Base-by-base conservation (phyloP, 352 stramenopile species). In the Pythium utonaiense region DNA sequence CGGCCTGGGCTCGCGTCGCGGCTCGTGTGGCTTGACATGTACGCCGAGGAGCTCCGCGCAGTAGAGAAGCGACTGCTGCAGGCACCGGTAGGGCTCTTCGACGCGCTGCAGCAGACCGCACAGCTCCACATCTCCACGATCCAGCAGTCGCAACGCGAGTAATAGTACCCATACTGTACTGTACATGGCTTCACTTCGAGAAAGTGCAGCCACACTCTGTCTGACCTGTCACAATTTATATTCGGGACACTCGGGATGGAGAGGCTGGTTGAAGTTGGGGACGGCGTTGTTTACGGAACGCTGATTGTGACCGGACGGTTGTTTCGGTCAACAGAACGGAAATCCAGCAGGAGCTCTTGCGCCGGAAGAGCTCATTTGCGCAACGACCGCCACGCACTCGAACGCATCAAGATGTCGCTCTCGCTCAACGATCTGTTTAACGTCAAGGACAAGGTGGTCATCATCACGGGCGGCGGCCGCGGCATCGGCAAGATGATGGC, bases 401-500 rank as follows among this genome's bases (percentile, higher is more conserved):
- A 38, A 8, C 1, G 47, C n/a, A 25, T 19, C 33, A 64, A 53
- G 49, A 36, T 55, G 55, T 56, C 64, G 31, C 65, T 87, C 28
- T 45, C 71, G 21, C 53, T 81, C 19, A 67, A 60, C 19, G 62
- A 83, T 17, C 75, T 91, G 30, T 91, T 91, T 54, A 66, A 62
- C 50, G 77, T 94, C 25, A 73, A 80, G 66, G 75, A 74, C 63
- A 89, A 90, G 59, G 67, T 89, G 34, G 91, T 98, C 24, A 60
- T 98, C 7, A 81, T 98, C 58, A 98, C 94, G 19, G 96, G 96
- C 54, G 95, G 95, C 41, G 93, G 86, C 31, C 78, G 90, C 38
- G 96, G 96, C 34, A 98, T 99, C 69, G 96, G 96, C 51, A 83
- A 89, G 56, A 98, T 98, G 94, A 98, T 99, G 62, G 91, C 95